phyloP scores from a whole-genome alignment of 1,284 basidiomycete genomes.

The Ganoderma resinaceum region DNA sequence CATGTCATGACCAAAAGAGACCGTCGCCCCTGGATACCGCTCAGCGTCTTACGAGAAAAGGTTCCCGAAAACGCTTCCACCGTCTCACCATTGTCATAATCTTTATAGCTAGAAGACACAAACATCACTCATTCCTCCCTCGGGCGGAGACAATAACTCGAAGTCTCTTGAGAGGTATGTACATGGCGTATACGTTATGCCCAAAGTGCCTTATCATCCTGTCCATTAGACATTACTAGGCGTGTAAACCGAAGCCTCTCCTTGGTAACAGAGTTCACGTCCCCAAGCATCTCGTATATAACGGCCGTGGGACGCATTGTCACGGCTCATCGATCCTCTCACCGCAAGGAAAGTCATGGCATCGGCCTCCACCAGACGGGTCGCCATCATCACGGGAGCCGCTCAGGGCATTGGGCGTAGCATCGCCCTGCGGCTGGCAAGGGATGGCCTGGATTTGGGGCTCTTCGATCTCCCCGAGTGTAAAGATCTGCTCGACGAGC shows the following conservation, averaged over 20 bases:
- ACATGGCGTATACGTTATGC: neutral
- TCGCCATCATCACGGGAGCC: conserved; percentile 30
- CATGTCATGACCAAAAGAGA: neutral
- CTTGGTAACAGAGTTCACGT: neutral
- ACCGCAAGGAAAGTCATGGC: neutral
- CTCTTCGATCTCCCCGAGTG: conserved; percentile 38
- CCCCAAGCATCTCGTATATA: neutral
- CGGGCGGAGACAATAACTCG: neutral
- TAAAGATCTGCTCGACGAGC: conserved; percentile 27
- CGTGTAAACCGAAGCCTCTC: neutral
- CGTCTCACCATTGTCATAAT: neutral
- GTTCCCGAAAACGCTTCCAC: neutral
- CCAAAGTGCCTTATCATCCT: neutral
- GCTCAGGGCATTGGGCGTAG: conserved; percentile 36
- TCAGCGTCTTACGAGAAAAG: neutral
- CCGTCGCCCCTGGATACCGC: neutral
- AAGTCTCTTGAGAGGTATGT: neutral
- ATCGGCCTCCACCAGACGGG: conserved; percentile 15
- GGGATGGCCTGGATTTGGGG: conserved; percentile 38
- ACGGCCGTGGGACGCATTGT: neutral
- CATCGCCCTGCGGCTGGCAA: conserved; percentile 37
- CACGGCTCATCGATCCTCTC: neutral
- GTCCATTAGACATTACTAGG: no score
- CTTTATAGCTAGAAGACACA: neutral
- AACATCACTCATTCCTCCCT: neutral